Evolutionary conservation across 75 land plant genomes (phyloP).

Genomic region (Adiantum capillusveneris): DNA sequence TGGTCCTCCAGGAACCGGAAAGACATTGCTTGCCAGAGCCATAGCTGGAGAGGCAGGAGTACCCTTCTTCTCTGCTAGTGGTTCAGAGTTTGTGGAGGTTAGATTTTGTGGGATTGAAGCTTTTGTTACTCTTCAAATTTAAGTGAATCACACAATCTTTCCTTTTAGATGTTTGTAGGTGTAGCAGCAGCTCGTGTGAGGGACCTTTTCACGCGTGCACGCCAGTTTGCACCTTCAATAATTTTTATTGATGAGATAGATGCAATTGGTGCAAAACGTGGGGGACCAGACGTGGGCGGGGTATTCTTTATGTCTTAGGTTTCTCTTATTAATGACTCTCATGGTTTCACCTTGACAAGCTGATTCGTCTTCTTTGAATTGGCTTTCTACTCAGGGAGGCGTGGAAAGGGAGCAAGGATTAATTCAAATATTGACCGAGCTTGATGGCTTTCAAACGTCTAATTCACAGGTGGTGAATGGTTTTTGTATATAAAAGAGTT

Average conservation of each 20-base stretch:
- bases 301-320: slow-evolving; percentile 33
- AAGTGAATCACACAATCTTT: too few species aligned
- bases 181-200: slow-evolving; percentile 95
- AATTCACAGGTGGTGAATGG: slow-evolving; percentile 49
- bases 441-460: slow-evolving; percentile 90
- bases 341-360: too few species aligned
- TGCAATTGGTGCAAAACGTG: slow-evolving; percentile 98
- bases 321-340: too few species aligned
- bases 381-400: slow-evolving; percentile 57
- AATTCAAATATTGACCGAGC: slow-evolving; percentile 90
- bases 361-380: too few species aligned
- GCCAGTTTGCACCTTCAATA: slow-evolving; percentile 85
- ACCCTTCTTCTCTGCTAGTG: slow-evolving; percentile 93
- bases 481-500: not conserved
- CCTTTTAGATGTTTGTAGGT: slow-evolving; percentile 86
- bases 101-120: not conserved
- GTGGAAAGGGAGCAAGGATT: slow-evolving; percentile 95
- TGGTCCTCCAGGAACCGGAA: slow-evolving; percentile 99
- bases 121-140: not conserved
- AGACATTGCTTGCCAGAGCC: slow-evolving; percentile 90
- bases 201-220: slow-evolving; percentile 83
- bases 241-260: slow-evolving; percentile 99
- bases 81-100: slow-evolving; percentile 99
- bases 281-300: slow-evolving; percentile 96
- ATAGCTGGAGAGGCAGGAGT: slow-evolving; percentile 99